phyloP scores from a whole-genome alignment of 495 filamentous ascomycete genomes.

The Penicillium antarcticum region DNA sequence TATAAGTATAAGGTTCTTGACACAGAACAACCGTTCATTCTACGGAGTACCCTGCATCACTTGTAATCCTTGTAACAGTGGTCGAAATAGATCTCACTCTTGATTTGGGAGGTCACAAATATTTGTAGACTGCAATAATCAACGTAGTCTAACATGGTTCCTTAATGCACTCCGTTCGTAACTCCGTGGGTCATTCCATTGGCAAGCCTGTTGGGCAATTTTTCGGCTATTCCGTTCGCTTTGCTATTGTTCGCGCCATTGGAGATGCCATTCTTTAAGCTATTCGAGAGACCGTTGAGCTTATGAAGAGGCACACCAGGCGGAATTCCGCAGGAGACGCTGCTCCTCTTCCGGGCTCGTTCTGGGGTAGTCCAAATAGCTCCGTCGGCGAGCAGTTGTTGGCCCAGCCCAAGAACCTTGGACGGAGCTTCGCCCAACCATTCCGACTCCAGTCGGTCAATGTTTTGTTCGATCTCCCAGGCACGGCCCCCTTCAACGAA shows the following conservation, averaged over 20 bases:
- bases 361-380: constrained; percentile 18
- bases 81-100: too few species aligned
- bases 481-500: constrained; percentile 46
- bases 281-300: constrained; percentile 11
- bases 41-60: too few species aligned
- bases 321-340: constrained; percentile 19
- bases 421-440: constrained; percentile 46
- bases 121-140: too few species aligned
- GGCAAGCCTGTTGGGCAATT: constrained; percentile 10
- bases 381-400: constrained; percentile 34
- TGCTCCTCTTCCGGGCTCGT: constrained; percentile 16
- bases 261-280: neutral
- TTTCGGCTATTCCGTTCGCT: constrained; percentile 13
- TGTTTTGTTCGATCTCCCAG: constrained; percentile 47
- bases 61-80: too few species aligned
- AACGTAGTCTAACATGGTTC: too few species aligned
- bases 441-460: constrained; percentile 36
- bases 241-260: constrained; percentile 4
- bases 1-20: too few species aligned
- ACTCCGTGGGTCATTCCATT: constrained; percentile 14
- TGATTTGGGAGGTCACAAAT: too few species aligned
- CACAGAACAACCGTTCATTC: too few species aligned
- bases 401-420: constrained; percentile 31
- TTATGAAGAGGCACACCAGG: constrained; percentile 21
- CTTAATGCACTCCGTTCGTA: too few species aligned